phyloP scores from a whole-genome alignment of 768 basidiomycete species.

The Trametes elegans region DNA sequence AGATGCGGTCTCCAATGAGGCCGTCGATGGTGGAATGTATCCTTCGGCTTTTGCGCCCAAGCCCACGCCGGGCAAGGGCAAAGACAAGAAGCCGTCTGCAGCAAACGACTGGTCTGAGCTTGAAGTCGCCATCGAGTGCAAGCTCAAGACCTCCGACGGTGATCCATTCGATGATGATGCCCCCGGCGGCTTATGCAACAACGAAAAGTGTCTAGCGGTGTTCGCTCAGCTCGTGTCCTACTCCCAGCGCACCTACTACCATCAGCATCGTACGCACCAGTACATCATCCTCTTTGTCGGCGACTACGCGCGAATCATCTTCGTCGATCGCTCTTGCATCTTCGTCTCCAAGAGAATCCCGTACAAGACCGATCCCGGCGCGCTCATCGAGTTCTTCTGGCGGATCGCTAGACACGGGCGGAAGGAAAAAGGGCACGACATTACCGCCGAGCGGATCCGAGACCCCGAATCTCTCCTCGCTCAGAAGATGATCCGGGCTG shows the following conservation, averaged over 20 bases:
- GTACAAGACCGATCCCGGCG: not conserved
- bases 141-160: not conserved
- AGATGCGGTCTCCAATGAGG: not conserved
- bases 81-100: no score
- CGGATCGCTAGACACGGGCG: not conserved
- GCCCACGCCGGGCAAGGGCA: no score
- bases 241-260: not conserved
- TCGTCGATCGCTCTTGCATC: slow-evolving; percentile 3
- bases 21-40: slow-evolving; percentile 2
- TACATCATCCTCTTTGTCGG: slow-evolving; percentile 1
- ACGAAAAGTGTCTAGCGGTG: not conserved
- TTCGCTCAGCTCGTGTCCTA: slow-evolving; percentile 1
- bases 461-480: not conserved
- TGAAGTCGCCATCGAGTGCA: slow-evolving; percentile 8
- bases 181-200: no score
- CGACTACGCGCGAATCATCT: not conserved
- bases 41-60: no score
- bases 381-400: slow-evolving; percentile 7
- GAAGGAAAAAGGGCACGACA: not conserved
- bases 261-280: slow-evolving; percentile 1
- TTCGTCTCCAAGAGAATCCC: not conserved
- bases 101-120: not conserved
- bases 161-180: not conserved
- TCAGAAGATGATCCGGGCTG: not conserved
- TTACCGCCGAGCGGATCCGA: not conserved